phyloP scores from a whole-genome alignment of 768 basidiomycete genomes.

The Termitomyces sp. region DNA sequence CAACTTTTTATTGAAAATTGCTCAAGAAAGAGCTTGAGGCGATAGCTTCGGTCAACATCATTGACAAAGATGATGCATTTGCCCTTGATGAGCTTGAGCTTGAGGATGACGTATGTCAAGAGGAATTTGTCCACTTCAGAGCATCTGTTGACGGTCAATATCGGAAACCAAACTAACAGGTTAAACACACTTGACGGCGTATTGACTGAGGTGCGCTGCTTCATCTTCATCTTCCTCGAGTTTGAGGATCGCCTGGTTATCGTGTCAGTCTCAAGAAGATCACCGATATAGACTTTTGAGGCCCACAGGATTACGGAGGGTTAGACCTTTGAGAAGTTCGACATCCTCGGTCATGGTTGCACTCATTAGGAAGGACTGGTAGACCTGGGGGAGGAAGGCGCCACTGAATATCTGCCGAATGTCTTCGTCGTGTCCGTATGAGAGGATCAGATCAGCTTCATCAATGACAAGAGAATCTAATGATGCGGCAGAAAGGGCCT shows the following conservation, averaged over 20 bases:
- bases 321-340: conserved; percentile 82
- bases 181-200: conserved; percentile 61
- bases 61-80: conserved; percentile 98
- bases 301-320: conserved; percentile 81
- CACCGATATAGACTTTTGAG: not conserved
- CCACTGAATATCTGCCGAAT: conserved; percentile 67
- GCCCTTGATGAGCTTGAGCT: conserved; percentile 91
- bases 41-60: conserved; percentile 90
- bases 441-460: conserved; percentile 95
- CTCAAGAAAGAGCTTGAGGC: conserved; percentile 95
- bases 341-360: conserved; percentile 98
- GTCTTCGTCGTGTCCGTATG: conserved; percentile 94
- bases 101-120: conserved; percentile 91
- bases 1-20: conserved; percentile 96
- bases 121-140: conserved; percentile 98
- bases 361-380: conserved; percentile 93
- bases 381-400: conserved; percentile 71
- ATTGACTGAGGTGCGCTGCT: conserved; percentile 77
- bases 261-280: not conserved
- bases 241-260: conserved; percentile 68
- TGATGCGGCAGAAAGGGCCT: conserved; percentile 61
- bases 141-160: conserved; percentile 42
- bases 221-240: conserved; percentile 87
- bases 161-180: not conserved
- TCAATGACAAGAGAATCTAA: conserved; percentile 92